Conservation (phyloP, 2,329 filamentous ascomycete genomes). For the Neonectria coccinea region DNA sequence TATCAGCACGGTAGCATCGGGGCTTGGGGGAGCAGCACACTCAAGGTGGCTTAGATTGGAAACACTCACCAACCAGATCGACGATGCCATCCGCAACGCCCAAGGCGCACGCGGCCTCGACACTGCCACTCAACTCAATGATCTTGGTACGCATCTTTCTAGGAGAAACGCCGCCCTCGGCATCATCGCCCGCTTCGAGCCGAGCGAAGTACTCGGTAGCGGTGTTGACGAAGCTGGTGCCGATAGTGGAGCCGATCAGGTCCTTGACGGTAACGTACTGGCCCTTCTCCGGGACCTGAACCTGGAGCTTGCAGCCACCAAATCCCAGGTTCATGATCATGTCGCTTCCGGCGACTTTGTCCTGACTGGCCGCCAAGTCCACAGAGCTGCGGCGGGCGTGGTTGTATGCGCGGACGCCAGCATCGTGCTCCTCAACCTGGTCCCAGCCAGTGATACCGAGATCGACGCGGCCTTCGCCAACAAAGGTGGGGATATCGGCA, state of each 20-base stretch:
- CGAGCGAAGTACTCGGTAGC: slow-evolving; percentile 85
- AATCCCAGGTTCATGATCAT: slow-evolving; percentile 93
- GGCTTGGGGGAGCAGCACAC: background rate
- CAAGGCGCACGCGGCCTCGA: slow-evolving; percentile 94
- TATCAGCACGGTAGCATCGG: slow-evolving; percentile 29
- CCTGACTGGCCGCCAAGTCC: slow-evolving; percentile 43
- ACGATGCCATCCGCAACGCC: slow-evolving; percentile 98
- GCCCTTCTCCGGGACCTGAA: slow-evolving; percentile 95
- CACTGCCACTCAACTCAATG: slow-evolving; percentile 94
- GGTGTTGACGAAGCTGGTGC: slow-evolving; percentile 93
- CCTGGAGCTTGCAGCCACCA: slow-evolving; percentile 90
- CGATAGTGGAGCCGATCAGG: slow-evolving; percentile 91
- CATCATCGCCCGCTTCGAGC: slow-evolving; percentile 71
- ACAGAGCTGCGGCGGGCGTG: slow-evolving; percentile 61
- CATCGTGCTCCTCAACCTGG: slow-evolving; percentile 91
- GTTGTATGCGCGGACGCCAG: slow-evolving; percentile 64
- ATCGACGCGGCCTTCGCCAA: slow-evolving; percentile 93
- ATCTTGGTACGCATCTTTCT: slow-evolving; percentile 83
- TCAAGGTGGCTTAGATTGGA: background rate
- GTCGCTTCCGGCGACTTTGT: slow-evolving; percentile 74
- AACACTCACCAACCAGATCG: slow-evolving; percentile 86
- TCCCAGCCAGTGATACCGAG: slow-evolving; percentile 95
- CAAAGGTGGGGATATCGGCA: slow-evolving; percentile 96
- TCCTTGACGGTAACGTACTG: slow-evolving; percentile 75
- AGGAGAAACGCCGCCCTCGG: slow-evolving; percentile 49